Base-by-base conservation (phyloP, 2,329 filamentous ascomycete genomes). In the Trichoderma lentiforme region DNA sequence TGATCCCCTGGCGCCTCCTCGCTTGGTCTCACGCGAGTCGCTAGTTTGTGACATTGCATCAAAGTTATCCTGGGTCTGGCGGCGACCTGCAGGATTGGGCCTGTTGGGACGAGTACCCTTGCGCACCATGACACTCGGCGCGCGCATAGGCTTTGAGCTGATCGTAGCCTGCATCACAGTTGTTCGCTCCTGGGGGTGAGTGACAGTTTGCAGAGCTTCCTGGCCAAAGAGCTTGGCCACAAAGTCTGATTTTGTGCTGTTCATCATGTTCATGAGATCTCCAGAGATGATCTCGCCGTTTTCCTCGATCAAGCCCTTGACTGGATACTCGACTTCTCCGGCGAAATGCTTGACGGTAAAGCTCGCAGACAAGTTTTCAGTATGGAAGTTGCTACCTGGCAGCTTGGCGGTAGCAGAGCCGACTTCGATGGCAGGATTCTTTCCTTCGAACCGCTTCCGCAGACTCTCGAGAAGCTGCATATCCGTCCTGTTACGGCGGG, bases 331-430 rank as follows among this genome's bases (percentile, higher is more conserved):
- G 6, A 99, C 93, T 80, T 98, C 96, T 65, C 96, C 96, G 51
- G 95, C 95, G 81, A 97, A 99, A 81, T 99, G 96, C 81, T 93
- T 94, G 71, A 99, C 91, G 0, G 94, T 95, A 83, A 99, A 99
- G 11, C 89, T 88, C 6, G 94, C 92, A 0, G 92, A 87, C 0
- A 89, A 87, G 81, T 97, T 97, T 73, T 93, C 91, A 0, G 95
- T 95, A 64, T 91, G 85, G 81, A 97, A 97, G 80, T 97, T 97
- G 83, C 93, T 96, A 66, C 95, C 94, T 6, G 93, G 93, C 30
- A 97, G 86, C 74, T 91, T 90, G 32, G 93, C 88, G 1, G 90
- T 95, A 1, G 93, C 85, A 61, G 91, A 90, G 68, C 91, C 89
- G 5, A 97, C 93, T 3, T 90, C 86, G 73, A 99, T 97, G 30